Evolutionary conservation across 768 basidiomycete genomes (phyloP), one percentile per base, ranked within the genome.

Genomic region (Guyanaporus albipodus): DNA sequence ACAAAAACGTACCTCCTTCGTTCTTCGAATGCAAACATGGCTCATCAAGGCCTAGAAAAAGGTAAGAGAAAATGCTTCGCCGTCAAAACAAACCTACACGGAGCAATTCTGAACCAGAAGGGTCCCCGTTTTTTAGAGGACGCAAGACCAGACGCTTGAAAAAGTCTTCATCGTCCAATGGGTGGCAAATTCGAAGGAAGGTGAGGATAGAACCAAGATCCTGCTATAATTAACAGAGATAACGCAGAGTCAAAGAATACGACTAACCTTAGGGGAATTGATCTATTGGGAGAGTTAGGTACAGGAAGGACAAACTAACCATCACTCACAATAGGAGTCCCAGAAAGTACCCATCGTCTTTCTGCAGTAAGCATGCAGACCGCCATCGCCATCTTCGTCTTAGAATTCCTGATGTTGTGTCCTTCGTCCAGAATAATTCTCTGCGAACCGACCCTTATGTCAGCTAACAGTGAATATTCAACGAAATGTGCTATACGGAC

Each of bases 401-500:
- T 85, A 3, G 87, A 79, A 61, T 95, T 96, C 42, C 91, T 81
- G 52, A 96, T 85, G 21, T 61, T 82, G 59, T 96, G 93, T 0
- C 90, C 93, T 67, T 96, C 93, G 54, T 96, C 93, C 5, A 94
- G 70, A 18, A 95, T 79, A 33, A 94, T 63, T 47, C 93, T 74
- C 83, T 87, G 47, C 15, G 10, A 39, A 14, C 8, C 12, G 48
- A 1, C 7, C 6, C n/a, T 15, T 36, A 31, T 6, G 19, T 43
- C 2, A 50, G 45, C 35, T 19, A 42, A 10, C 31, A 15, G 23
- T 19, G 11, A 28, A 38, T 14, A 29, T 14, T 15, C 19, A 10
- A 32, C n/a, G n/a, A 19, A 15, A 14, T 12, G 15, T 6, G 7
- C 32, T 19, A 31, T 10, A 19, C 64, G 21, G 37, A 82, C 88